Conservation (phyloP, 352 stramenopile genomes). For the Phytophthora tubulina region DNA sequence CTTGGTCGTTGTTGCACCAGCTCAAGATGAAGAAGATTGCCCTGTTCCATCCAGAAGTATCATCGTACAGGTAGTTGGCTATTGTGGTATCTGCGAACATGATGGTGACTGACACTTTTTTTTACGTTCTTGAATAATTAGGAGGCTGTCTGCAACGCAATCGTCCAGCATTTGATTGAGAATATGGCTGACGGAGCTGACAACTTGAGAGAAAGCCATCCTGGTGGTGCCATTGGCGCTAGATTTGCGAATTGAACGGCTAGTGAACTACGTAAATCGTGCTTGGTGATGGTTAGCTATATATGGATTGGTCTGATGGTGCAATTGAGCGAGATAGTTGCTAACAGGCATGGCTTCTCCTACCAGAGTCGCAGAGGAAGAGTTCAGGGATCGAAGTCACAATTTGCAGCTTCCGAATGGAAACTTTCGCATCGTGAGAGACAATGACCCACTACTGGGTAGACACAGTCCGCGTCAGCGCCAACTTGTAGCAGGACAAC, state of each 20-base stretch:
- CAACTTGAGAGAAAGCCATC: slow-evolving; percentile 68
- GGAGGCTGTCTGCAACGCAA: slow-evolving; percentile 80
- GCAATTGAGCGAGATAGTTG: no score
- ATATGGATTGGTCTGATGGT: slow-evolving; percentile 12
- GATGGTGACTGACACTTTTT: neutral
- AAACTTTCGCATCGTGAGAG: slow-evolving; percentile 36
- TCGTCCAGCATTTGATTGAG: slow-evolving; percentile 71
- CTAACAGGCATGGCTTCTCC: slow-evolving; percentile 8
- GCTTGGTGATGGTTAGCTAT: neutral
- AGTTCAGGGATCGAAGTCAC: slow-evolving; percentile 19
- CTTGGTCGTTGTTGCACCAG: slow-evolving; percentile 54
- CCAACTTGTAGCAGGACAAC: slow-evolving; percentile 13
- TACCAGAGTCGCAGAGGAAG: neutral
- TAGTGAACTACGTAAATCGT: neutral
- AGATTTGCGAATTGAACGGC: slow-evolving; percentile 34
- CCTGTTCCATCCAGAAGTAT: slow-evolving; percentile 85
- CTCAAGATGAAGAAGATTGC: slow-evolving; percentile 54
- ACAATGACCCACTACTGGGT: slow-evolving; percentile 45
- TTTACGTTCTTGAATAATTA: slow-evolving; percentile 25
- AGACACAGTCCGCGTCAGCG: slow-evolving; percentile 47
- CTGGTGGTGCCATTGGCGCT: slow-evolving; percentile 73
- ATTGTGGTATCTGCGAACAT: neutral
- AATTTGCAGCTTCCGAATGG: slow-evolving; percentile 51
- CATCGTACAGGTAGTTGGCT: slow-evolving; percentile 63
- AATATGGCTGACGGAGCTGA: slow-evolving; percentile 36